phyloP scores from a whole-genome alignment of 441 rosid species.

The Populus hybrid region DNA sequence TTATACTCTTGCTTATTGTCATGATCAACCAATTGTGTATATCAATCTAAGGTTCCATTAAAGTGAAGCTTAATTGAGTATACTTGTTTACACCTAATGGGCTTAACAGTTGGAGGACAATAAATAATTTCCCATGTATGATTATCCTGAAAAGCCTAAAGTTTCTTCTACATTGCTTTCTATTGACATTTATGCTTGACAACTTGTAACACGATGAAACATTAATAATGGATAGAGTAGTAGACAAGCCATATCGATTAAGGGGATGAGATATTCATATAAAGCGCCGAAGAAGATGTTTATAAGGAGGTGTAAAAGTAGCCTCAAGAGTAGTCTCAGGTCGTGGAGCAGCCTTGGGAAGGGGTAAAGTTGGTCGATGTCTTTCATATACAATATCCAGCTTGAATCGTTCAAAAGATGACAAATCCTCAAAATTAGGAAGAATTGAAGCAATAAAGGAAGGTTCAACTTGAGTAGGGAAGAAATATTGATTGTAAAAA shows the following conservation, averaged over 20 bases:
- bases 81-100: too few relatives aligned
- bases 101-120: too few relatives aligned
- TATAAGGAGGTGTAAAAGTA: too few relatives aligned
- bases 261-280: too few relatives aligned
- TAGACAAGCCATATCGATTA: not conserved
- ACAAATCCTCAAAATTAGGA: constrained; percentile 5
- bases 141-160: not conserved
- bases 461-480: not conserved
- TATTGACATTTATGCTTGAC: too few relatives aligned
- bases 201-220: not conserved
- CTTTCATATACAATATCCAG: too few relatives aligned
- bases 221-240: not conserved
- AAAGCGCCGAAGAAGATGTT: not conserved
- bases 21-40: too few relatives aligned
- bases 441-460: not conserved
- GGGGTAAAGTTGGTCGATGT: not conserved
- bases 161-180: not conserved
- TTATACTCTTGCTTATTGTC: too few relatives aligned
- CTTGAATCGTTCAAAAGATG: not conserved
- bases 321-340: too few relatives aligned
- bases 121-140: not conserved
- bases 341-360: not conserved
- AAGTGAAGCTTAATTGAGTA: not conserved
- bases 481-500: not conserved
- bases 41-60: not conserved